A percentile compares a stretch with the other conserved stretches of the same genome.
phyloP scores from a whole-genome alignment of 129 eudicot species.

The Arctium minus region DNA sequence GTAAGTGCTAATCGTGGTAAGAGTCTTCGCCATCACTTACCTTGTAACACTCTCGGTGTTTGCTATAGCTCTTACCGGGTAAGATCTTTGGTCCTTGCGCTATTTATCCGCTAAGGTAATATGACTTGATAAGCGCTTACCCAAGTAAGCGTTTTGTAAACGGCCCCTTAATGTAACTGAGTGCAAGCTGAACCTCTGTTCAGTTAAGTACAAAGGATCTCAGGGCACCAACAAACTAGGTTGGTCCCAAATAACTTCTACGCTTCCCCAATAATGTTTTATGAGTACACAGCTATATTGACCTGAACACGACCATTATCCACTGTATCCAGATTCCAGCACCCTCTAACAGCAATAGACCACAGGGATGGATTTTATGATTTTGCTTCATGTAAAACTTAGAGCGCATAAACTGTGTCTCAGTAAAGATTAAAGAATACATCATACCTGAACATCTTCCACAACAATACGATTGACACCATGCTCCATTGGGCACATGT shows the following conservation, averaged over 20 bases:
- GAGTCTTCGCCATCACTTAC: too few relatives aligned
- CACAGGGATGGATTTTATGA: neutral
- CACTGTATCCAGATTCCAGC: neutral
- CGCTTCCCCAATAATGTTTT: neutral
- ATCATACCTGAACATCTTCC: constrained; percentile 93
- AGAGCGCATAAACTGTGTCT: neutral
- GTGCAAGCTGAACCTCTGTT: neutral
- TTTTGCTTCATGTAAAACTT: neutral
- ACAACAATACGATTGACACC: constrained; percentile 93
- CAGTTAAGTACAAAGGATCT: neutral
- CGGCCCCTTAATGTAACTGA: neutral
- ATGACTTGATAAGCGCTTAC: too few relatives aligned
- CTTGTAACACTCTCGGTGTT: too few relatives aligned
- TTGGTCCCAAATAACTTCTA: neutral
- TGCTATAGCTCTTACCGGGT: too few relatives aligned
- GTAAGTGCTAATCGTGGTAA: too few relatives aligned
- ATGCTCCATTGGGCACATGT: constrained; percentile 99
- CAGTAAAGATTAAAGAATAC: neutral
- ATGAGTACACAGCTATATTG: neutral
- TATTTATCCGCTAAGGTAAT: too few relatives aligned
- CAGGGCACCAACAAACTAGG: neutral
- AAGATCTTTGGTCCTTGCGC: too few relatives aligned
- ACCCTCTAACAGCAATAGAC: neutral
- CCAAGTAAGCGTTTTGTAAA: too few relatives aligned
- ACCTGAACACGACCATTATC: neutral